Evolutionary conservation across 306 rosid genomes (phyloP), one percentile per base, ranked within the genome.

Genomic region (Quercus engelmannii): DNA sequence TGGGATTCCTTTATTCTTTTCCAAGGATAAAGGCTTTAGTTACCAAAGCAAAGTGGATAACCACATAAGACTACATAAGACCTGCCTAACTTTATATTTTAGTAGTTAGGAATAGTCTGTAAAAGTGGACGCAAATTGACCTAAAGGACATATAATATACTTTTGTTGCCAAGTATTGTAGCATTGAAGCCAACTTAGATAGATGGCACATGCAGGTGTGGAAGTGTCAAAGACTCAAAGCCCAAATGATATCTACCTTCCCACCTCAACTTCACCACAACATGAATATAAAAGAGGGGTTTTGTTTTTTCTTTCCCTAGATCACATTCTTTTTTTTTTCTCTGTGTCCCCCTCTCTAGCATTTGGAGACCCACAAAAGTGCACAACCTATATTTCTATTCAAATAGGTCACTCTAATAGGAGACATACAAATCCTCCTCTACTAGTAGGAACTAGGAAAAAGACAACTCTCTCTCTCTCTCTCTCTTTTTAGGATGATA

Each of bases 391-490:
- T 51, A 26, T 55, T 78, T 68, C 51, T 56, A 71, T 74, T 74
- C 62, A 20, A 26, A 58, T 7, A 18, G 75, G 85, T 77, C 75
- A 17, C 17, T 15, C 35, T 58, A 64, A 13, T 1, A 55, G 80
- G 76, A 38, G 83, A 78, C 87, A 74, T 46, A 64, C n/a, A 62
- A 74, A 57, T 68, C 79, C 74, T 76, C 74, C 14, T 13, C 68
- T 41, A 8, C 12, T 41, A 11, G 38, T 33, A 33, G 6, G 49
- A 62, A 11, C 7, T 33, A 33, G 6, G 49, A 62, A 74, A 85
- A 69, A 0, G 80, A 77, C 76, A 80, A 30, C 73, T 43, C 19
- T 68, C 77, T 51, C 58, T 14, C 28, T 26, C 41, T 33, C 35
- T 31, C 46, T 35, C 41, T 35, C 38, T 35, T 38, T 6, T 38